Evolutionary conservation across 139 green algal species (phyloP).

Genomic region (Ettlia oleoabundans): DNA sequence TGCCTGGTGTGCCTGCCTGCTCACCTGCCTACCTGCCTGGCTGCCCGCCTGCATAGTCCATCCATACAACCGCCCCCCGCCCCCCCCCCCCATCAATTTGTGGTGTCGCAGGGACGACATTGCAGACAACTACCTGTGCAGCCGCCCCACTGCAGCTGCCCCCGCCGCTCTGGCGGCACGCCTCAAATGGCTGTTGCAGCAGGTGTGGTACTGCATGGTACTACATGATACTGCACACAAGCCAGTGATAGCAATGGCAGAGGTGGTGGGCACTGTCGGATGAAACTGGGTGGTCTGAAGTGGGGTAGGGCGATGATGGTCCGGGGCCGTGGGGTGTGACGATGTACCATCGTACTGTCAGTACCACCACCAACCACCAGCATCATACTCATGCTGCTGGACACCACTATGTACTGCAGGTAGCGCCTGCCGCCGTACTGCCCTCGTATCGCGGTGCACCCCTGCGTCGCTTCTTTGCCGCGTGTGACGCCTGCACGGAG

Average conservation of each 20-base stretch:
- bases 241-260: no score
- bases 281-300: no score
- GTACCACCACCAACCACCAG: no score
- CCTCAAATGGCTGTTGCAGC: slow-evolving; percentile 42
- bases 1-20: neutral
- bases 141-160: neutral
- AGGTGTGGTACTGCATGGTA: neutral
- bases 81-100: no score
- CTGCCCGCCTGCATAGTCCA: no score
- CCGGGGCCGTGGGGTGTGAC: no score
- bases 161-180: slow-evolving; percentile 1
- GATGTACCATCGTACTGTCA: no score
- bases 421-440: slow-evolving; percentile 7
- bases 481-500: slow-evolving; percentile 28
- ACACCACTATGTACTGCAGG: neutral
- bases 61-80: neutral
- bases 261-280: no score
- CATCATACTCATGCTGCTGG: neutral
- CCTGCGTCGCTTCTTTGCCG: slow-evolving; percentile 4
- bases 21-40: neutral
- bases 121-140: neutral
- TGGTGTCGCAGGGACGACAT: slow-evolving; percentile 32
- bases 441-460: neutral
- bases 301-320: no score
- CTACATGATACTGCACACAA: no score